Evolutionary conservation across 1,284 basidiomycete species (phyloP).

Genomic region (Pulchroboletus neoregius): DNA sequence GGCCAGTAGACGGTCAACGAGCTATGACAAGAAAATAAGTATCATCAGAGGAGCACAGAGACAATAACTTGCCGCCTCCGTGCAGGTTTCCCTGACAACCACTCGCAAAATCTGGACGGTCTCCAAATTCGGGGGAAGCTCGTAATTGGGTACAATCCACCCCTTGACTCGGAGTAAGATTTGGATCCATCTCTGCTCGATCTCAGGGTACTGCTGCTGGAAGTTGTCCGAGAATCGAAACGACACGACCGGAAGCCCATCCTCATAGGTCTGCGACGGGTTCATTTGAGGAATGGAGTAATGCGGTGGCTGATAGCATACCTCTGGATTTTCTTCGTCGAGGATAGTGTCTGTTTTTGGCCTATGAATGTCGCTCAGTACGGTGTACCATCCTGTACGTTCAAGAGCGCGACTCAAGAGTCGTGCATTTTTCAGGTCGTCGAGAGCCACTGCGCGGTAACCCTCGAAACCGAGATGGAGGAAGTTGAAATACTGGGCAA

Average conservation of each 20-base stretch:
- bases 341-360: conserved; percentile 28
- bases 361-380: conserved; percentile 70
- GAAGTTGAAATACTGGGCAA: conserved; percentile 92
- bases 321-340: conserved; percentile 56
- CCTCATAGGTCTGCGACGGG: conserved; percentile 53
- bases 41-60: not conserved
- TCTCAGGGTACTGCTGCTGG: conserved; percentile 62
- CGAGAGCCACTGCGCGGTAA: conserved; percentile 70
- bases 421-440: conserved; percentile 82
- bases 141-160: conserved; percentile 90
- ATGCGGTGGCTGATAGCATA: conserved; percentile 25
- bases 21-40: conserved; percentile 34
- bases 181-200: conserved; percentile 91
- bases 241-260: conserved; percentile 86
- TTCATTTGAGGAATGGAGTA: conserved; percentile 5
- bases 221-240: conserved; percentile 88
- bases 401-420: conserved; percentile 86
- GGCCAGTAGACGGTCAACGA: conserved; percentile 59
- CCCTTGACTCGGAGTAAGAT: conserved; percentile 71
- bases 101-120: conserved; percentile 80
- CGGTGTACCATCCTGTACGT: conserved; percentile 70
- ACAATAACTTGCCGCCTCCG: conserved; percentile 44
- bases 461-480: conserved; percentile 83
- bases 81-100: conserved; percentile 76
- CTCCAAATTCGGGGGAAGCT: conserved; percentile 68